A percentile compares a stretch with the other conserved stretches of the same genome.
phyloP scores from a whole-genome alignment of 176 grass and related monocot species.

The Lolium rigidum region DNA sequence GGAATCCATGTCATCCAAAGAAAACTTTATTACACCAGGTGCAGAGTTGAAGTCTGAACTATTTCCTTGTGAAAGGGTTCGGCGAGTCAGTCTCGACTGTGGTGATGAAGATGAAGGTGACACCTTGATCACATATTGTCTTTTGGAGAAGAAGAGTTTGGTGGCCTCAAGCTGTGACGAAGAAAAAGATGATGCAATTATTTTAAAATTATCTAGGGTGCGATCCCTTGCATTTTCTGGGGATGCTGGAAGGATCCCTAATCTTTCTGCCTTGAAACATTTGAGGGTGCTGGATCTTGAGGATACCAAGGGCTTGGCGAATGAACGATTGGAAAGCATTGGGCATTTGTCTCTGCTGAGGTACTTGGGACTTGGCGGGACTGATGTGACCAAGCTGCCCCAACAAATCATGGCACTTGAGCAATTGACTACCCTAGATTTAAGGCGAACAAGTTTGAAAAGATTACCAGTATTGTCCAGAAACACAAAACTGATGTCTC shows the following conservation, averaged over 20 bases:
- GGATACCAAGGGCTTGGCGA: background rate
- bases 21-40: background rate
- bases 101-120: constrained; percentile 14
- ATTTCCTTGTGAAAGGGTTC: constrained; percentile 16
- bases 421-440: constrained; percentile 34
- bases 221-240: constrained; percentile 31
- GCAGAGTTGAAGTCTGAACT: background rate
- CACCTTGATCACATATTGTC: background rate
- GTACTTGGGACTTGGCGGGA: constrained; percentile 38
- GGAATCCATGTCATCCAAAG: background rate
- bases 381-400: constrained; percentile 28
- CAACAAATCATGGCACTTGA: constrained; percentile 29
- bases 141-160: background rate
- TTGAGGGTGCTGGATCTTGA: constrained; percentile 42
- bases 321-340: constrained; percentile 21
- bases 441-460: constrained; percentile 26
- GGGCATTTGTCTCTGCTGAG: constrained; percentile 21
- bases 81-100: constrained; percentile 18
- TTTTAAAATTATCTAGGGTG: constrained; percentile 2
- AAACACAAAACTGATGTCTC: constrained; percentile 18
- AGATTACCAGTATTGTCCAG: background rate
- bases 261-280: constrained; percentile 8
- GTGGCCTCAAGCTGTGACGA: background rate
- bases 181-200: constrained; percentile 1
- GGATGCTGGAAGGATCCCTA: background rate